phyloP scores from a whole-genome alignment of 108 stramenopile genomes.

The Halocafeteria seosinensis region DNA sequence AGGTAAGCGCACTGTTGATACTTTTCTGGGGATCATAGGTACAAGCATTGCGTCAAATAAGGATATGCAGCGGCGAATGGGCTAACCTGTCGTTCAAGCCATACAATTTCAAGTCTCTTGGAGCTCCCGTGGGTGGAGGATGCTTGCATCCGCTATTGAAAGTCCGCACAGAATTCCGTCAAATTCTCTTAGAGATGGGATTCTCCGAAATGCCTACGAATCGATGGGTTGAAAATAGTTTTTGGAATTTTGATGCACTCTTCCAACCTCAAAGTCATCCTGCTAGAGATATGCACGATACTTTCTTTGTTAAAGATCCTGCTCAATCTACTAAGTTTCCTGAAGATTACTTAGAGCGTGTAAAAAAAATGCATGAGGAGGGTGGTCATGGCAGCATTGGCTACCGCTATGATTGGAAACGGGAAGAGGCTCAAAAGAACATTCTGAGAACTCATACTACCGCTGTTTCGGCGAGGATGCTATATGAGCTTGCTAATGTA shows the following conservation, averaged over 20 bases:
- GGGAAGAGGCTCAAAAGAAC: constrained; percentile 81
- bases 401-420: constrained; percentile 78
- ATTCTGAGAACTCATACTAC: constrained; percentile 93
- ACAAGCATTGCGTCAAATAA: neutral
- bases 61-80: constrained; percentile 1
- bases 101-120: constrained; percentile 81
- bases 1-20: constrained; percentile 63
- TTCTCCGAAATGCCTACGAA: constrained; percentile 98
- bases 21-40: no score
- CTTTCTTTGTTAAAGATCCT: constrained; percentile 96
- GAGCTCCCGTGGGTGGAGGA: constrained; percentile 71
- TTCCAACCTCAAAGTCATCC: constrained; percentile 99
- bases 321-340: constrained; percentile 53
- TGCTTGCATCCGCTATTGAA: constrained; percentile 89
- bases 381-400: constrained; percentile 83
- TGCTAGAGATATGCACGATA: constrained; percentile 97
- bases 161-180: constrained; percentile 69
- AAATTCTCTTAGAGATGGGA: constrained; percentile 94
- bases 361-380: constrained; percentile 84
- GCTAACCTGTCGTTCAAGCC: constrained; percentile 55
- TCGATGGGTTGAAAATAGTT: constrained; percentile 92
- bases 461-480: constrained; percentile 83
- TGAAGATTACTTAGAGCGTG: constrained; percentile 85
- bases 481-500: constrained; percentile 82
- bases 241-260: constrained; percentile 99